Evolutionary conservation across 169 alveolate species (phyloP), one percentile per base, ranked within the genome.

Genomic region (Plasmodium coatneyi): DNA sequence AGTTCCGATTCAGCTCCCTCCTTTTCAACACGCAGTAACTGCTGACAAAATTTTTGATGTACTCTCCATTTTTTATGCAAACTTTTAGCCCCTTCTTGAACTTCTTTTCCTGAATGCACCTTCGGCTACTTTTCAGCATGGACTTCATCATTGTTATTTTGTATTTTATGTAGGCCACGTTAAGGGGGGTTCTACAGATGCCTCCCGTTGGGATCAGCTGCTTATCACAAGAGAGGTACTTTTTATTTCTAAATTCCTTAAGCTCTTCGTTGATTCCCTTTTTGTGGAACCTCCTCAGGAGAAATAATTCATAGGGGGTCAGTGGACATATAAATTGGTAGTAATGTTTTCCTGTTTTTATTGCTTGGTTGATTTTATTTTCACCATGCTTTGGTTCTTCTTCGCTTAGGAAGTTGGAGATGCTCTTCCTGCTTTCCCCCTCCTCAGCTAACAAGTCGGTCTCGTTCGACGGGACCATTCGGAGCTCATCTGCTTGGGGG

Each of bases 281-380:
- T 5, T 80, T 60, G 41, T 80, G 74, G 71, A 90, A 71, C 1
- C 82, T 70, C 4, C 74, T 36, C 16, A 90, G 74, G 9, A 70
- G 41, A 49, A 39, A 90, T 66, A 90, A n/a, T 76, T 90, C 95
- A 71, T 90, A 90, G n/a, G 91, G 95, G 16, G 95, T 90, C 49
- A 90, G 25, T 5, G 95, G 95, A 3, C 22, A 28, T 5, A 90
- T 90, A 46, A 34, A 90, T 32, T 39, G 49, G 41, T 80, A 81
- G 25, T 32, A 80, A 32, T 34, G 30, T 25, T 80, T 90, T 3
- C 95, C 95, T 9, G 19, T n/a, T n/a, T 71, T 60, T 71, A 80
- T 90, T 49, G 25, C 84, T 19, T 79, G 12, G n/a, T 10, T 30
- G 3, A 3, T 16, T 79, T 79, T 3, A 10, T 28, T 56, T 2